phyloP scores from a whole-genome alignment of 2,329 filamentous ascomycete species.

The Botrytis cinerea region DNA sequence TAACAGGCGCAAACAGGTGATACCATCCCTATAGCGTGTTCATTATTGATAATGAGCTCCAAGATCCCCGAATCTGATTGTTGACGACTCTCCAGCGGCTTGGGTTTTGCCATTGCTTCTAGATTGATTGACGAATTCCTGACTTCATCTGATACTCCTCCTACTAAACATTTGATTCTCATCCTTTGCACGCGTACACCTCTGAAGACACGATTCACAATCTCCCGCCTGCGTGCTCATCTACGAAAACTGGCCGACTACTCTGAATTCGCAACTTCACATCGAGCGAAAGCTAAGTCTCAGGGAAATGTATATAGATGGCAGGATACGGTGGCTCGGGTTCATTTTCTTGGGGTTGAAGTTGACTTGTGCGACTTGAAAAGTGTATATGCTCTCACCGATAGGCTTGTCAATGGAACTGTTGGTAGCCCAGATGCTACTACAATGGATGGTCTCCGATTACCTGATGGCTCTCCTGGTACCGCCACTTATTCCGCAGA shows the following conservation, averaged over 20 bases:
- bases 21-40: not conserved
- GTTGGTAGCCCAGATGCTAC: conserved; percentile 41
- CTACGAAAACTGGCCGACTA: conserved; percentile 50
- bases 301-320: conserved; percentile 53
- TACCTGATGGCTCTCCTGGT: conserved; percentile 41
- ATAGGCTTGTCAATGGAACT: conserved; percentile 40
- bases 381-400: conserved; percentile 46
- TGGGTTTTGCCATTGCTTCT: conserved; percentile 81
- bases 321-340: conserved; percentile 49
- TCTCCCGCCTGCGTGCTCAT: conserved; percentile 63
- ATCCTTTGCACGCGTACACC: conserved; percentile 80
- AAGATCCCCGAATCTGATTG: conserved; percentile 12
- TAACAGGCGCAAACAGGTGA: conserved; percentile 88
- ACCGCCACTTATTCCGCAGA: conserved; percentile 36
- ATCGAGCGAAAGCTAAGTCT: conserved; percentile 52
- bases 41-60: not conserved
- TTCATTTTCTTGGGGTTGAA: conserved; percentile 61
- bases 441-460: conserved; percentile 37
- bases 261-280: conserved; percentile 53
- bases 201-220: conserved; percentile 73
- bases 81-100: conserved; percentile 63
- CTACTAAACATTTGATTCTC: conserved; percentile 70
- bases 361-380: conserved; percentile 62
- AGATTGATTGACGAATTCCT: conserved; percentile 91
- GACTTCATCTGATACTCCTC: conserved; percentile 62